Base-by-base conservation (phyloP, 306 rosid genomes). In the Prunus mira region DNA sequence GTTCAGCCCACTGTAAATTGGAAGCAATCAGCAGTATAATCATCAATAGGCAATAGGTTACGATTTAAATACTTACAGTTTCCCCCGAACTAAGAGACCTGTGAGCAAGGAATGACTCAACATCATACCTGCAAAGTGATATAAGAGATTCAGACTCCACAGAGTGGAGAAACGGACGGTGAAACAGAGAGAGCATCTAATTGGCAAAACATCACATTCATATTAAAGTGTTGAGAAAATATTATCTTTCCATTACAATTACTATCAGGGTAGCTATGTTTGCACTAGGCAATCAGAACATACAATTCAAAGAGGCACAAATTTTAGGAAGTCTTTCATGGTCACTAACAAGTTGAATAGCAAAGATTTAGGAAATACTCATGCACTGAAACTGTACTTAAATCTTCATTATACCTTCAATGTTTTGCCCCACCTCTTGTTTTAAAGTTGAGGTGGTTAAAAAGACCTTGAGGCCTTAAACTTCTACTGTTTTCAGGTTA, bases 61-160 rank as follows among this genome's bases (percentile, higher is more conserved):
- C 32, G 65, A 78, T 49, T 12, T 52, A 54, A 76, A 69, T 20
- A 88, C 97, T 92, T 91, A 92, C 99, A 87, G 95, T 84, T 83
- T 92, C 99, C 41, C 91, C 97, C 2, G 82, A 75, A 85, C 89
- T 78, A 68, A 76, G 82, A 82, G 82, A 83, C 80, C 97, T 84
- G 82, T 89, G 99, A 52, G 86, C 87, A 50, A 92, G 71, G 79
- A 95, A 90, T 72, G 68, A 74, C 22, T 93, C 97, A 30, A 95
- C 96, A 74, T 95, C 99, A 69, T 95, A 95, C 99, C 99, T 95
- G 92, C 80, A 78, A 41, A 66, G 75, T 76, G 84, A 82, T 30
- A 74, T 57, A 62, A 51, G 76, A 62, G 63, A 11, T 47, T 77
- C 50, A 6, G n/a, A 32, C 43, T 38, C 43, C 2, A 38, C 9